Base-by-base conservation (phyloP, 805 yeast genomes). In the Hanseniaspora occidentalis region DNA sequence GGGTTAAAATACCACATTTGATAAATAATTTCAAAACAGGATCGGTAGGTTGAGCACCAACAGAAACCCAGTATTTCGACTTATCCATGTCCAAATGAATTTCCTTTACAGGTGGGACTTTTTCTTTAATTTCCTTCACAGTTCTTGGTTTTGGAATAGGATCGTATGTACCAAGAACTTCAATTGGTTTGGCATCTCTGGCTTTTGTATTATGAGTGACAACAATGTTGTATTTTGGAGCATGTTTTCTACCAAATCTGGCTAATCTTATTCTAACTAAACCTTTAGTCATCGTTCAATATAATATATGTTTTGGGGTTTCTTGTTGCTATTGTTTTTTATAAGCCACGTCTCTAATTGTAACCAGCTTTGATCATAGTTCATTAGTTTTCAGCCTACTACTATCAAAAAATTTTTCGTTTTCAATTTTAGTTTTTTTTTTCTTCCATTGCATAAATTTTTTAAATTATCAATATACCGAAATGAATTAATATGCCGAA, bases 21-120 rank as follows among this genome's bases (percentile, higher is more conserved):
- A 76, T 78, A 57, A 92, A 73, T 39, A 92, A 64, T 48, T 75
- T 75, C 2, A 76, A 71, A 10, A 89, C 94, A 3, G 92, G 67
- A 35, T 81, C 86, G 19, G 89, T 77, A 6, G 96, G 94, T 57
- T 84, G 94, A 1, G 97, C 97, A 10, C 98, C 98, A 16, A 85
- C 95, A 52, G 96, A 95, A 26, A 92, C 65, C 98, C 98, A 92
- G 62, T 92, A 92, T 59, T 85, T 85, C 4, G 95, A 76, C 52
- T 96, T 75, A 47, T 77, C 76, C 56, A 92, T 86, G 57, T 92
- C 97, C 27, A 92, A 65, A 49, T 78, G 72, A 31, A 89, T 73
- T 49, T 86, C 86, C 58, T 92, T 89, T 37, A 71, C 68, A 10
- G 88, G 83, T 45, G 70, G 62, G 31, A 65, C 64, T 9, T 81